phyloP scores from a whole-genome alignment of 2,329 filamentous ascomycete species.

The Scedosporium apiospermum region DNA sequence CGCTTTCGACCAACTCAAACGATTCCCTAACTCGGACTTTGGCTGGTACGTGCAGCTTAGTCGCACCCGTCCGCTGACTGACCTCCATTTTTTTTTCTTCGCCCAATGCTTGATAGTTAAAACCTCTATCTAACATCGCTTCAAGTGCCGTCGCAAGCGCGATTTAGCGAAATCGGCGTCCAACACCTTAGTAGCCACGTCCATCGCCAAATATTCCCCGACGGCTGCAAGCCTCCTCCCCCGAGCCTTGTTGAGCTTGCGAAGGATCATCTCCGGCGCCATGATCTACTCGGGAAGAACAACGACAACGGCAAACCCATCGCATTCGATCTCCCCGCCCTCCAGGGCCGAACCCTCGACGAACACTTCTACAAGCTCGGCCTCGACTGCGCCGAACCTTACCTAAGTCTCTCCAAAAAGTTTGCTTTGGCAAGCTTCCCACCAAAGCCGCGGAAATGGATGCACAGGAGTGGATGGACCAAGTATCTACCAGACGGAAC shows the following conservation, averaged over 20 bases:
- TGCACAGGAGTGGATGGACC: conserved; percentile 78
- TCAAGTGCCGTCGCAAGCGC: conserved; percentile 44
- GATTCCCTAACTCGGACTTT: background rate
- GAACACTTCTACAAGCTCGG: conserved; percentile 91
- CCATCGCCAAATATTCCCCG: conserved; percentile 72
- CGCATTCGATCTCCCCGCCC: conserved; percentile 71
- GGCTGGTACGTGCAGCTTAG: too few relatives aligned
- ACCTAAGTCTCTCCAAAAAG: conserved; percentile 61
- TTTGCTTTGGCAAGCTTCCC: conserved; percentile 57
- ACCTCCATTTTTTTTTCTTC: background rate
- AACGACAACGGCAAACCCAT: conserved; percentile 68
- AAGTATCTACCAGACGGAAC: conserved; percentile 73
- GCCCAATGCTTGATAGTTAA: background rate
- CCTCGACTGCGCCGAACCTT: conserved; percentile 78
- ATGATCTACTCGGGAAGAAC: conserved; percentile 85
- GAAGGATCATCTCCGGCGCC: conserved; percentile 69
- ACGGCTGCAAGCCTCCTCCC: conserved; percentile 45
- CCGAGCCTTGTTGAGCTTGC: conserved; percentile 70
- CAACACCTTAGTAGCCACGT: conserved; percentile 85
- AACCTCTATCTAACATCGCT: conserved; percentile 8
- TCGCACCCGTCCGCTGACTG: too few relatives aligned
- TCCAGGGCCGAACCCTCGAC: conserved; percentile 75
- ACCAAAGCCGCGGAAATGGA: conserved; percentile 60
- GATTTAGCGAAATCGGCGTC: conserved; percentile 88
- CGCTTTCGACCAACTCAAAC: background rate